These are phyloP conservation scores for Ustanciosporium gigantosporum DNA, from an alignment of 1,284 basidiomycete genomes.

Conservation along the genomic window DNA sequence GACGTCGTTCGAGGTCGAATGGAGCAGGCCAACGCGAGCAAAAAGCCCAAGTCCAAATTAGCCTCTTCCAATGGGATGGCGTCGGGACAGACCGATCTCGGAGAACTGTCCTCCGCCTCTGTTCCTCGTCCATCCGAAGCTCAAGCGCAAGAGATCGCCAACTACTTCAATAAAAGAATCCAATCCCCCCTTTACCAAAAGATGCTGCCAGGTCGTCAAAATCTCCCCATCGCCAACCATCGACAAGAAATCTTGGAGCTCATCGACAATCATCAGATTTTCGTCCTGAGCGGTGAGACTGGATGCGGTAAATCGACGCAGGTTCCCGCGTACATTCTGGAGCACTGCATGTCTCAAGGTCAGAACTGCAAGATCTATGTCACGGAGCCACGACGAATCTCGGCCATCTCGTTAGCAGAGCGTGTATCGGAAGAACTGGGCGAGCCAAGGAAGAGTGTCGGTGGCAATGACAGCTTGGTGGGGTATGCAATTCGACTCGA, in stretches of 20 bases:
- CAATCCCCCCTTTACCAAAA: slow-evolving; percentile 69
- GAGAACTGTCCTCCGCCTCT: slow-evolving; percentile 36
- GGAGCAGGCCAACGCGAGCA: slow-evolving; percentile 48
- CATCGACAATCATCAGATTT: slow-evolving; percentile 78
- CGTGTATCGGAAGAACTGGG: slow-evolving; percentile 93
- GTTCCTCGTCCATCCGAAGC: slow-evolving; percentile 26
- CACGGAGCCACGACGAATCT: slow-evolving; percentile 94
- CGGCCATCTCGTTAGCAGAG: slow-evolving; percentile 93
- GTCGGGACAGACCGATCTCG: slow-evolving; percentile 25
- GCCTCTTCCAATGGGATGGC: slow-evolving; percentile 3
- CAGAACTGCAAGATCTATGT: slow-evolving; percentile 89
- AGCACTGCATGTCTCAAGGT: slow-evolving; percentile 82
- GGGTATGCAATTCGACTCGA: slow-evolving; percentile 96
- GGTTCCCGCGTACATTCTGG: slow-evolving; percentile 90
- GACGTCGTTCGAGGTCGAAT: slow-evolving; percentile 69
- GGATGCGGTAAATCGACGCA: slow-evolving; percentile 99
- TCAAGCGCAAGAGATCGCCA: slow-evolving; percentile 23
- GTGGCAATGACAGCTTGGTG: slow-evolving; percentile 78
- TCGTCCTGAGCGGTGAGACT: slow-evolving; percentile 95
- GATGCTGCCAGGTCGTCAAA: slow-evolving; percentile 80
- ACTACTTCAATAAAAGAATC: slow-evolving; percentile 22
- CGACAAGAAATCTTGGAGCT: slow-evolving; percentile 75
- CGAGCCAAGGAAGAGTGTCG: slow-evolving; percentile 79
- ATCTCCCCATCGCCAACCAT: slow-evolving; percentile 85
- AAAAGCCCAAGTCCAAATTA: slow-evolving; percentile 37